Base-by-base conservation (phyloP, 2,329 filamentous ascomycete genomes). In the Dendryphion nanum region DNA sequence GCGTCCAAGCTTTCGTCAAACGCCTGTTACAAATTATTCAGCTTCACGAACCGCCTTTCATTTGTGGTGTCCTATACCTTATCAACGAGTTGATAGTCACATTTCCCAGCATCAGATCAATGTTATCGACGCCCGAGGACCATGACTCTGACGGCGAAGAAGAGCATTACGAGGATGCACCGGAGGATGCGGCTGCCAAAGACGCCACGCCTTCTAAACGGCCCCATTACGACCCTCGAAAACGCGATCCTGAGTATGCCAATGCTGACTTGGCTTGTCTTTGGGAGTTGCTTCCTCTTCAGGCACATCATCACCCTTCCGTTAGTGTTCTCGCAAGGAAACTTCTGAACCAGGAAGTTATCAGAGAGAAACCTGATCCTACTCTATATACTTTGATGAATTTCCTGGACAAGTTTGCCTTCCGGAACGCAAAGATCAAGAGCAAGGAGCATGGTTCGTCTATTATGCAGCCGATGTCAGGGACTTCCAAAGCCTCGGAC, bases 391-490 rank as follows among this genome's bases (percentile, higher is more conserved):
- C 88, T 2, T 78, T 98, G 33, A 93, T 93, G 58, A 86, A 94
- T 64, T 98, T 98, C 75, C 76, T 98, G 41, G 93, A 98, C 69
- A 90, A 94, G 53, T 98, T 98, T 66, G 89, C 95, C n/a, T 98
- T 97, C 76, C 85, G 88, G 51, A 95, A 93, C 55, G 83, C 91
- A 45, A 95, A 95, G 74, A 73, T 82, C 4, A 78, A 73, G 48
- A 50, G 61, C 4, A 51, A 77, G 13, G 75, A 80, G 19, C 86
- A 87, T 47, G 94, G 94, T 34, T 77, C 79, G 18, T 96, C 89
- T 18, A 95, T 98, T 66, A 98, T 98, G 93, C 93, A 98, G 67
- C 93, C 94, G 26, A 79, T 96, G 57, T 77, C 79, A 36, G 81
- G 81, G 34, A 76, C 75, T 10, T 75, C 75, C 15, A 78, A 79